A percentile compares a stretch with the other conserved stretches of the same genome.
Conservation (phyloP, 306 rosid species). For the Prunus padus region DNA sequence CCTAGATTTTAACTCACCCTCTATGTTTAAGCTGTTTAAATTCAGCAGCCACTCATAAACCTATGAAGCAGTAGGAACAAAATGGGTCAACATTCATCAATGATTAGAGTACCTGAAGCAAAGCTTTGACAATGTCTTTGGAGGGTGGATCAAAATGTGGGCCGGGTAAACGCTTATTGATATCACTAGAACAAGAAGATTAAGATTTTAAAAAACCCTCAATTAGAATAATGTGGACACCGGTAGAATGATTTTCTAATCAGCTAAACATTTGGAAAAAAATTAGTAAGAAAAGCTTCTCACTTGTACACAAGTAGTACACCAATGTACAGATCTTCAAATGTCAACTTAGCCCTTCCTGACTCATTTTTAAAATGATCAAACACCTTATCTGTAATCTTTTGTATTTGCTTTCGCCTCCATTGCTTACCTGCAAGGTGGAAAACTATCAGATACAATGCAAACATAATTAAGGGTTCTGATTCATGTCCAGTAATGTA, state of each 20-base stretch:
- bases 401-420: conserved; percentile 55
- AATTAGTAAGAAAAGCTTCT: conserved; percentile 23
- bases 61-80: not conserved
- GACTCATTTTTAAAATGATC: conserved; percentile 33
- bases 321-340: conserved; percentile 82
- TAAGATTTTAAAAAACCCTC: not conserved
- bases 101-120: conserved; percentile 53
- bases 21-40: not conserved
- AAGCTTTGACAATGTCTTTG: conserved; percentile 45
- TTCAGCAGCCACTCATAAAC: not conserved
- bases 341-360: conserved; percentile 37
- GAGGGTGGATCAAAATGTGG: conserved; percentile 85
- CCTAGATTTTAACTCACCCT: not conserved
- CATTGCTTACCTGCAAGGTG: conserved; percentile 63
- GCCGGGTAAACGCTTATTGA: conserved; percentile 78
- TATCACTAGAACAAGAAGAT: conserved; percentile 49
- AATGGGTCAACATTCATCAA: not conserved
- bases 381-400: conserved; percentile 61
- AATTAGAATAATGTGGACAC: not conserved
- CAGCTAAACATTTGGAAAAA: not conserved
- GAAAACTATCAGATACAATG: conserved; percentile 11
- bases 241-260: not conserved
- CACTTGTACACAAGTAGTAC: conserved; percentile 88
- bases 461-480: not conserved
- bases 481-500: not conserved